Evolutionary conservation across 2,329 filamentous ascomycete species (phyloP), one percentile per base, ranked within the genome.

Genomic region (Teratosphaeria gauchensis): DNA sequence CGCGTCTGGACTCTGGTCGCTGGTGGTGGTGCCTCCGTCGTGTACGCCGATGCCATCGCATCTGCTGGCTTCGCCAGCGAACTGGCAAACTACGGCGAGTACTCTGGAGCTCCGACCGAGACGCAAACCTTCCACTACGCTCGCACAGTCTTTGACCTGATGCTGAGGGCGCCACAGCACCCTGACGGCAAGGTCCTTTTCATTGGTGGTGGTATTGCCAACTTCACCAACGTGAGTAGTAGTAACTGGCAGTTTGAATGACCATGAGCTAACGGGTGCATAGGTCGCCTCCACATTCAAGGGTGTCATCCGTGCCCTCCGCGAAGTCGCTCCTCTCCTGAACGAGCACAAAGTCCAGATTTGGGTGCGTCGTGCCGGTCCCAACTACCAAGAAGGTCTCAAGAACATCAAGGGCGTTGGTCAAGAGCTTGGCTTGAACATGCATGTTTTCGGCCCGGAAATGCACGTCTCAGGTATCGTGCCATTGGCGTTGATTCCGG

Each of bases 111-210:
- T 65, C 94, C 94, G 67, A 97, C 91, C 62, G 94, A 99, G 86
- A 95, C 91, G 53, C 94, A 99, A 80, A 97, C 94, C 62, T 99
- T 90, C 86, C 92, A 97, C 86, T 99, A 99, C 79, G 92, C 94
- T 72, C 89, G 89, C 72, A 99, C 94, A 32, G 90, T 99, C 64
- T 83, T 99, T 64, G 94, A 99, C 76, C 86, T 99, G 65, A 95
- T 99, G 90, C 88, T 99, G 69, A 90, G 94, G 68, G 88, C 92
- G 58, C 92, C 94, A 60, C 77, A 85, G 73, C 82, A 84, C 76
- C 84, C 89, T 62, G 87, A 96, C 72, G 94, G 94, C 82, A 99
- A 97, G 85, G 90, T 99, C 57, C 87, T 99, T 66, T 99, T 99
- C 84, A 97, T 99, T 68, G 94, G 94, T 77, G 94, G 94, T 81